Percentiles rank a stretch among this genome's conserved stretches.
Evolutionary conservation across 2,329 filamentous ascomycete species (phyloP).

Genomic region (Cyphellophora attinorum): DNA sequence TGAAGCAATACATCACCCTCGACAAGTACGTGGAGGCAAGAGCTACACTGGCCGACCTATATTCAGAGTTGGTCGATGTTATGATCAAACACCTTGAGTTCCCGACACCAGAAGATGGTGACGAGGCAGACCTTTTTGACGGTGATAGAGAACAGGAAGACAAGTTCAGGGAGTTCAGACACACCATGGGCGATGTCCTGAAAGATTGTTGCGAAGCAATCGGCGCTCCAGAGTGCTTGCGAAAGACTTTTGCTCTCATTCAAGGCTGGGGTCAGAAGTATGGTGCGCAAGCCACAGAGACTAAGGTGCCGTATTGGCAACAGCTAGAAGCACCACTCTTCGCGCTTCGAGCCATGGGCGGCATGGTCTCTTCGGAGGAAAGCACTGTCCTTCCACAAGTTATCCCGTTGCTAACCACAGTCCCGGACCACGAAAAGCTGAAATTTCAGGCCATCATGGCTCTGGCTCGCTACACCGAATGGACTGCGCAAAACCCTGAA

Average conservation of each 20-base stretch:
- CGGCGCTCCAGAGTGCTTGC: constrained; percentile 80
- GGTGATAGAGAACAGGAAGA: constrained; percentile 94
- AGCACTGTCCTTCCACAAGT: constrained; percentile 78
- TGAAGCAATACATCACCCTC: constrained; percentile 90
- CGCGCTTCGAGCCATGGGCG: constrained; percentile 88
- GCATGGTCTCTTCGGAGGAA: constrained; percentile 89
- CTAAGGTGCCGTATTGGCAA: constrained; percentile 87
- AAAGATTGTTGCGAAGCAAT: constrained; percentile 97
- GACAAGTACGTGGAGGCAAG: constrained; percentile 82
- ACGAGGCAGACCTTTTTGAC: constrained; percentile 79
- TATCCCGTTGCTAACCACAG: constrained; percentile 86
- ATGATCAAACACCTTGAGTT: constrained; percentile 87
- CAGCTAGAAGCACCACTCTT: constrained; percentile 91
- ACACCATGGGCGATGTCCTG: constrained; percentile 93
- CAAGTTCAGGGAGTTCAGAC: constrained; percentile 91
- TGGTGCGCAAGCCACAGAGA: constrained; percentile 61
- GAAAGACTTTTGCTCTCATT: constrained; percentile 78
- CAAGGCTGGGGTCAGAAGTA: constrained; percentile 81
- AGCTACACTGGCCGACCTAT: constrained; percentile 67
- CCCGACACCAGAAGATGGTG: constrained; percentile 62
- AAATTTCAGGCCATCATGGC: constrained; percentile 98
- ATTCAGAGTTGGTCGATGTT: constrained; percentile 81
- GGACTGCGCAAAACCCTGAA: constrained; percentile 89
- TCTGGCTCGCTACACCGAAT: constrained; percentile 90
- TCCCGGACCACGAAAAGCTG: constrained; percentile 94